Conservation (phyloP, 2,329 filamentous ascomycete genomes). For the Malbranchea zuffiana region DNA sequence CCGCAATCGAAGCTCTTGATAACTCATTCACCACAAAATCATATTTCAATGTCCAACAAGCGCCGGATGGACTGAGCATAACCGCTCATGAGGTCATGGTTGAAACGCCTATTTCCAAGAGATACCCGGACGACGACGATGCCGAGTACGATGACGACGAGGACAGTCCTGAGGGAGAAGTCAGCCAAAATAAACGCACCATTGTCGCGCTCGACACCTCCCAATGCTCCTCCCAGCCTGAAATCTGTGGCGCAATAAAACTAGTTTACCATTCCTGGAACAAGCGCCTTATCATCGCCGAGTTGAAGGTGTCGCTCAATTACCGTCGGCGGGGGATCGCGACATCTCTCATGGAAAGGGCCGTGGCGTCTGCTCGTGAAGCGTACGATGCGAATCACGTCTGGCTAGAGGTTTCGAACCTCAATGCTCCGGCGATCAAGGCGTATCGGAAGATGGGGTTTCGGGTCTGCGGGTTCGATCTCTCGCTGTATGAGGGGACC, state of each 20-base stretch:
- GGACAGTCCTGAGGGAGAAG: background rate
- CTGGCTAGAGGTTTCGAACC: conserved; percentile 11
- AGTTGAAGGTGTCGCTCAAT: conserved; percentile 3
- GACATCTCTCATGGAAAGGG: conserved; percentile 1
- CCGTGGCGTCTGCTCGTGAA: conserved; percentile 3
- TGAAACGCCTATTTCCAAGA: conserved; percentile 2
- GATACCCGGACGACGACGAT: conserved; percentile 4
- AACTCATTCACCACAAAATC: conserved; percentile 7
- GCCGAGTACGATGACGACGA: conserved; percentile 1
- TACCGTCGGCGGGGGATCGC: conserved; percentile 6
- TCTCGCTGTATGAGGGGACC: conserved; percentile 3
- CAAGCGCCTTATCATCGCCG: conserved; percentile 7
- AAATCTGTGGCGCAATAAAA: conserved; percentile 4
- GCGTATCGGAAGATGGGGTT: conserved; percentile 8
- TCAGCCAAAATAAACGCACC: background rate
- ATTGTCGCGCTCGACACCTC: conserved; percentile 3
- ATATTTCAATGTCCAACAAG: conserved; percentile 1
- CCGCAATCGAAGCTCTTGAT: conserved; percentile 2
- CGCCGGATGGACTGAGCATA: background rate
- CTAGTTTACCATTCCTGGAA: conserved; percentile 7
- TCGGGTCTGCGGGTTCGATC: conserved; percentile 7
- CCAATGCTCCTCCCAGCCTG: no score
- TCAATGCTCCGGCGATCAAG: conserved; percentile 8
- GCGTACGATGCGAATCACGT: conserved; percentile 4
- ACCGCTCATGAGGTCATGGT: background rate